Conservation (phyloP, 176 grass and related monocot genomes). For the Puya raimondii region DNA sequence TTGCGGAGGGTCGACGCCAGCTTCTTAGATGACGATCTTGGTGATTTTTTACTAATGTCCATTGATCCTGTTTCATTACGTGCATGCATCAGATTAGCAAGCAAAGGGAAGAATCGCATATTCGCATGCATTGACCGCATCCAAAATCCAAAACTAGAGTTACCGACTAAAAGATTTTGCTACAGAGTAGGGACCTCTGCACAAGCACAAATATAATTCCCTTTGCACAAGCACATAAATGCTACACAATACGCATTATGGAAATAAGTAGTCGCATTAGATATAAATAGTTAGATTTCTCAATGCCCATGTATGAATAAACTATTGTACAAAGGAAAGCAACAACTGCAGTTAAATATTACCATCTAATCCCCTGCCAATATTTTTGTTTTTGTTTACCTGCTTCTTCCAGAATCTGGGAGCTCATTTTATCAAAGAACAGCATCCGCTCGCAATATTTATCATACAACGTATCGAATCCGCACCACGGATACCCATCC, state of each 20-base stretch:
- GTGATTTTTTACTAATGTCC: conserved; percentile 45
- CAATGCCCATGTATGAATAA: too few relatives aligned
- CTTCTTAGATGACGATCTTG: conserved; percentile 51
- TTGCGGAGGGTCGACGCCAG: conserved; percentile 60
- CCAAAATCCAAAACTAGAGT: too few relatives aligned
- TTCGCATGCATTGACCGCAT: background rate
- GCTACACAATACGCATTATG: too few relatives aligned
- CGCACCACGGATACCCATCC: conserved; percentile 34
- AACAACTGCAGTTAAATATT: too few relatives aligned
- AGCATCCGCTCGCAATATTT: conserved; percentile 80
- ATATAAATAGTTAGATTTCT: too few relatives aligned
- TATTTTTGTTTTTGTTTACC: conserved; percentile 23
- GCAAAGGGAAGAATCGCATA: background rate
- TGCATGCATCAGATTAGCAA: background rate
- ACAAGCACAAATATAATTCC: too few relatives aligned
- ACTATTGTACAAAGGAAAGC: too few relatives aligned
- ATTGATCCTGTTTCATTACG: conserved; percentile 34
- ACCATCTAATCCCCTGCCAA: too few relatives aligned
- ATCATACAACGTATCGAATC: conserved; percentile 64
- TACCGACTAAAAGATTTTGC: too few relatives aligned
- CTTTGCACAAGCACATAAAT: too few relatives aligned
- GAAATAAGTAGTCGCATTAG: too few relatives aligned
- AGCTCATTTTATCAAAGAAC: conserved; percentile 64
- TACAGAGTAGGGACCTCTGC: too few relatives aligned
- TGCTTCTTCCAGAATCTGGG: conserved; percentile 49